These are phyloP conservation scores for Arctium minus DNA, from an alignment of 129 eudicot species.

Conservation along the genomic window DNA sequence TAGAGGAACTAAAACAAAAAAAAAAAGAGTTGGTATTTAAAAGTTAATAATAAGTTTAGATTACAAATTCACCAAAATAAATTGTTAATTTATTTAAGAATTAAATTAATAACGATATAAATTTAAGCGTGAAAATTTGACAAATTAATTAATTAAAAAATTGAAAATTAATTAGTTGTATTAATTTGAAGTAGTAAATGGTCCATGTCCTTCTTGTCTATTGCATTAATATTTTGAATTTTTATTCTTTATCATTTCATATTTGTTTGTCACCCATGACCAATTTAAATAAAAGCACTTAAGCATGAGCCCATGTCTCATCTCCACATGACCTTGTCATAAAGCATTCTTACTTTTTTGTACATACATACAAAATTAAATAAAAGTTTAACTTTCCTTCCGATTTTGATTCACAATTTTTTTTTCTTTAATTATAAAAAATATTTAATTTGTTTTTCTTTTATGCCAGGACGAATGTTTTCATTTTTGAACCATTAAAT, in stretches of 20 bases:
- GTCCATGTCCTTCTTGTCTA: slow-evolving; percentile 28
- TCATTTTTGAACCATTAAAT: too few relatives aligned
- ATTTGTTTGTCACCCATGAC: slow-evolving; percentile 18
- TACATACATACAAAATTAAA: background rate
- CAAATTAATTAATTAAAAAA: background rate
- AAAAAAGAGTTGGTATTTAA: background rate
- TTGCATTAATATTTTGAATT: slow-evolving; percentile 23
- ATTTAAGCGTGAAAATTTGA: background rate
- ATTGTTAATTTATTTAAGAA: background rate
- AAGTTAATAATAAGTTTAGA: background rate
- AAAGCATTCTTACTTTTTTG: slow-evolving; percentile 20
- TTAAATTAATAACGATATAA: background rate
- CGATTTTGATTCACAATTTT: background rate
- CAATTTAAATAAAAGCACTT: slow-evolving; percentile 18
- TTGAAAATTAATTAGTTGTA: background rate
- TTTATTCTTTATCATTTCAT: background rate
- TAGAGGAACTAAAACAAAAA: background rate
- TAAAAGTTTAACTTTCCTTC: background rate
- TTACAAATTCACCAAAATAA: too few relatives aligned
- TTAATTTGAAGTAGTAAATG: slow-evolving; percentile 5
- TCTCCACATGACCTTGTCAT: slow-evolving; percentile 32
- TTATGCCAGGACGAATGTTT: too few relatives aligned
- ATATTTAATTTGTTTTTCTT: too few relatives aligned
- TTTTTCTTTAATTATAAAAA: too few relatives aligned
- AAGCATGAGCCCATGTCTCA: slow-evolving; percentile 36